These are phyloP conservation scores for Cystodermella granulosa DNA, from an alignment of 1,284 basidiomycete genomes.

Conservation along the genomic window DNA sequence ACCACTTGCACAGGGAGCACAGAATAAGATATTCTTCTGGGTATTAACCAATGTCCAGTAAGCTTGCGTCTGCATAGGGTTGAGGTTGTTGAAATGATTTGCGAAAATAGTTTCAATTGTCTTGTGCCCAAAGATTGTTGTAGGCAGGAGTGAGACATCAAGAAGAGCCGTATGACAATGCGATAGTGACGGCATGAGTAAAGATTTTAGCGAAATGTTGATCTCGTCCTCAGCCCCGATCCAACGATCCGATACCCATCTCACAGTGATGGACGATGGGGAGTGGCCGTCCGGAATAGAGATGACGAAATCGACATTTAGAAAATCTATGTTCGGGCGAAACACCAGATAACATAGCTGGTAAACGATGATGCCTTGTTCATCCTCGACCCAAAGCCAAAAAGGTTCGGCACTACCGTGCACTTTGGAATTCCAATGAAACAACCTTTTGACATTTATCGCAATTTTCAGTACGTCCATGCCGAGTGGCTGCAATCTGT, in stretches of 20 bases:
- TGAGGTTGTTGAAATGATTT: constrained; percentile 57
- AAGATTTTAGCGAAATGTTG: constrained; percentile 57
- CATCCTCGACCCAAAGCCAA: constrained; percentile 94
- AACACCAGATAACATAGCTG: constrained; percentile 74
- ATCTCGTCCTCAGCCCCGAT: constrained; percentile 82
- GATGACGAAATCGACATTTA: constrained; percentile 79
- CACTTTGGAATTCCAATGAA: constrained; percentile 79
- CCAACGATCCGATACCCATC: constrained; percentile 90
- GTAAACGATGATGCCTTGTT: constrained; percentile 74
- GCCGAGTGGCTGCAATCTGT: constrained; percentile 75
- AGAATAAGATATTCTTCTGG: constrained; percentile 69
- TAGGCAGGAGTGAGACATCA: constrained; percentile 76
- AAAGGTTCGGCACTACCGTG: constrained; percentile 84
- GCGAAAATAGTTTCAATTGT: constrained; percentile 47
- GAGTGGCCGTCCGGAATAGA: constrained; percentile 58
- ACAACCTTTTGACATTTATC: constrained; percentile 62
- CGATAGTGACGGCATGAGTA: constrained; percentile 74
- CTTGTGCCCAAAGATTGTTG: constrained; percentile 50
- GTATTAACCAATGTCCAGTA: constrained; percentile 83
- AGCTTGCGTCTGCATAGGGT: constrained; percentile 85
- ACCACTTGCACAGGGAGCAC: constrained; percentile 77
- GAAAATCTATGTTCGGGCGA: constrained; percentile 54
- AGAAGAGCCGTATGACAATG: constrained; percentile 66
- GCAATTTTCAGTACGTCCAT: constrained; percentile 79
- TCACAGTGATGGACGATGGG: constrained; percentile 63